These are phyloP conservation scores for Gliomastix tumulicola DNA, from an alignment of 2,329 filamentous ascomycete species.

Conservation along the genomic window DNA sequence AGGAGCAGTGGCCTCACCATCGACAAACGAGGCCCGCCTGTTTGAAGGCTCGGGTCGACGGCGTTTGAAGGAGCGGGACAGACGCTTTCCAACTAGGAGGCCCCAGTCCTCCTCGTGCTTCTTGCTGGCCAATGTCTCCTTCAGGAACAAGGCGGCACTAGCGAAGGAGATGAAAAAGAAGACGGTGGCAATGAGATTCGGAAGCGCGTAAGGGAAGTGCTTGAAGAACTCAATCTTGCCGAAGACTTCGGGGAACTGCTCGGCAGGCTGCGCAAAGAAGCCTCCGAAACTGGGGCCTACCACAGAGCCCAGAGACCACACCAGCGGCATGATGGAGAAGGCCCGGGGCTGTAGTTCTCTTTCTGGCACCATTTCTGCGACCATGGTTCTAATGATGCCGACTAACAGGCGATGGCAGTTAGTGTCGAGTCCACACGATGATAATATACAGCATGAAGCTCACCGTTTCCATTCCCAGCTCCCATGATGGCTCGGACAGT, in stretches of 20 bases:
- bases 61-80: conserved; percentile 36
- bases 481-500: conserved; percentile 71
- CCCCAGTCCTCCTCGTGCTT: conserved; percentile 68
- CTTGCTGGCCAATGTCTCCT: conserved; percentile 75
- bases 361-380: conserved; percentile 87
- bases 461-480: conserved; percentile 77
- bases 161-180: conserved; percentile 75
- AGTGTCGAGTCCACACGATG: too few species aligned
- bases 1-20: conserved; percentile 50
- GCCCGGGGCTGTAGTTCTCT: conserved; percentile 80
- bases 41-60: conserved; percentile 9
- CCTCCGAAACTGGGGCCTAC: conserved; percentile 86
- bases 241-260: conserved; percentile 67
- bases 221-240: conserved; percentile 61
- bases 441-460: too few species aligned
- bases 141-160: conserved; percentile 71
- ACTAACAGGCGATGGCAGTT: conserved; percentile 36
- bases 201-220: conserved; percentile 73
- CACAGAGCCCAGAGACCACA: conserved; percentile 80
- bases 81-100: conserved; percentile 60
- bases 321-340: conserved; percentile 89
- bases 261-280: conserved; percentile 72
- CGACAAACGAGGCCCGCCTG: conserved; percentile 41
- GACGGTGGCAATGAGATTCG: conserved; percentile 69
- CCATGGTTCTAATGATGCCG: conserved; percentile 87